Conservation (phyloP, 768 basidiomycete genomes). For the Hirschioporus abietinus region DNA sequence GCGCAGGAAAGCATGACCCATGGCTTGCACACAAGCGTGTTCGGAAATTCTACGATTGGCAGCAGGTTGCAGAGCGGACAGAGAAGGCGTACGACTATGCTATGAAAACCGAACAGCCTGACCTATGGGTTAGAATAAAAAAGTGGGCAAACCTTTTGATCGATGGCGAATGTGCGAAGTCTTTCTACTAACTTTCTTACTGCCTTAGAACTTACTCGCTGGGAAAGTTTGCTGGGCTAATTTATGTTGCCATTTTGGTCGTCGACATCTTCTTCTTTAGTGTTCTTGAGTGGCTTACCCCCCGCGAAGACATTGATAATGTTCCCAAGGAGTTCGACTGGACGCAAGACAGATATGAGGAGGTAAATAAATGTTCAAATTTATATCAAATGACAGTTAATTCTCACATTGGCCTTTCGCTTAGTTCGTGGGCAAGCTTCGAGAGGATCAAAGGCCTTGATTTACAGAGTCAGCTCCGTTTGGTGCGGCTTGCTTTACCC, state of each 20-base stretch:
- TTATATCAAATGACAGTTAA: no score
- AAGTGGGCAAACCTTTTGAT: constrained; percentile 42
- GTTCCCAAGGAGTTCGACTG: constrained; percentile 51
- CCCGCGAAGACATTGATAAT: constrained; percentile 70
- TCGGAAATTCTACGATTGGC: constrained; percentile 85
- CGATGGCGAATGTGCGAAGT: not conserved
- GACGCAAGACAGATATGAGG: constrained; percentile 34
- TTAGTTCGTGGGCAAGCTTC: no score
- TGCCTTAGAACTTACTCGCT: constrained; percentile 61
- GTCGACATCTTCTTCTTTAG: constrained; percentile 88
- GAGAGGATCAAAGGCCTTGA: no score
- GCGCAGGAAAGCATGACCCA: constrained; percentile 67
- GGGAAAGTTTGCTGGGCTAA: constrained; percentile 78
- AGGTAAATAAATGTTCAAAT: constrained; percentile 20
- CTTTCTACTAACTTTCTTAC: constrained; percentile 2
- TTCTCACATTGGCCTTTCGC: no score
- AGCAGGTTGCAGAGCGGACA: constrained; percentile 69
- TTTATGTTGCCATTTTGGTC: constrained; percentile 82
- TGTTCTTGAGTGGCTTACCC: constrained; percentile 80
- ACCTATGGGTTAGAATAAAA: constrained; percentile 72
- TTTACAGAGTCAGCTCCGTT: no score
- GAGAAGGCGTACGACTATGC: constrained; percentile 78
- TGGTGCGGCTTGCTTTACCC: no score
- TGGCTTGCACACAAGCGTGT: constrained; percentile 70
- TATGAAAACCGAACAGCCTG: constrained; percentile 51